Evolutionary conservation across 192 early-diverging fungal species (phyloP).

Genomic region (Coemansia sp.): DNA sequence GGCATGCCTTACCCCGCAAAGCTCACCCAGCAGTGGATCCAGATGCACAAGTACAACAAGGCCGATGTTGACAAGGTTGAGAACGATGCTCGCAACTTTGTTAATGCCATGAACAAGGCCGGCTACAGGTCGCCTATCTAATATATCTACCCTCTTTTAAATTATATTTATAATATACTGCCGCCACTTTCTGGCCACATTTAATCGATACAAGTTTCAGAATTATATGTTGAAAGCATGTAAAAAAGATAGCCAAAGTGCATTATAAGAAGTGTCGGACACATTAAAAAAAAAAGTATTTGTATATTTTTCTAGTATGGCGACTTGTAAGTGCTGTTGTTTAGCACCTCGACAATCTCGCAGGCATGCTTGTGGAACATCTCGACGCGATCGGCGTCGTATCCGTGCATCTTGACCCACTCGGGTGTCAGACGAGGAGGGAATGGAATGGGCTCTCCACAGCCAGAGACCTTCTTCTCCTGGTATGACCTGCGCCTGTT

Average conservation of each 20-base stretch:
- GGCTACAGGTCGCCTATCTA: slow-evolving; percentile 47
- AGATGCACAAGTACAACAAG: slow-evolving; percentile 35
- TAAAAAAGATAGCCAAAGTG: not conserved
- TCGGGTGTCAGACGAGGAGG: slow-evolving; percentile 46
- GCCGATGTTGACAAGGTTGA: slow-evolving; percentile 25
- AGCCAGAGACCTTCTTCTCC: slow-evolving; percentile 21
- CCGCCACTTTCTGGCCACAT: not conserved
- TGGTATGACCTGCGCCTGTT: slow-evolving; percentile 33
- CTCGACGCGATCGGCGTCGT: slow-evolving; percentile 41
- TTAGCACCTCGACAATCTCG: slow-evolving; percentile 49
- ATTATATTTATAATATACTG: slow-evolving; percentile 6
- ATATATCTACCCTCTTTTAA: slow-evolving; percentile 15
- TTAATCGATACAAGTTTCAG: not conserved
- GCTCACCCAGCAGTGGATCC: slow-evolving; percentile 43
- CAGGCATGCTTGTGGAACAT: slow-evolving; percentile 44
- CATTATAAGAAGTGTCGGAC: not conserved
- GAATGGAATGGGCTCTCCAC: slow-evolving; percentile 39
- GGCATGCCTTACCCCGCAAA: slow-evolving; percentile 40
- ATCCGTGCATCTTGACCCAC: slow-evolving; percentile 54
- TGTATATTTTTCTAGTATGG: slow-evolving; percentile 40
- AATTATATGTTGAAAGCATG: not conserved
- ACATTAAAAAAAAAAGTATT: not conserved
- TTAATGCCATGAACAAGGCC: slow-evolving; percentile 49
- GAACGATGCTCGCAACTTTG: slow-evolving; percentile 36
- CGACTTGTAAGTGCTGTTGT: slow-evolving; percentile 56